Evolutionary conservation across 305 asterid genomes (phyloP).

Genomic region (Fraxinus ornus): DNA sequence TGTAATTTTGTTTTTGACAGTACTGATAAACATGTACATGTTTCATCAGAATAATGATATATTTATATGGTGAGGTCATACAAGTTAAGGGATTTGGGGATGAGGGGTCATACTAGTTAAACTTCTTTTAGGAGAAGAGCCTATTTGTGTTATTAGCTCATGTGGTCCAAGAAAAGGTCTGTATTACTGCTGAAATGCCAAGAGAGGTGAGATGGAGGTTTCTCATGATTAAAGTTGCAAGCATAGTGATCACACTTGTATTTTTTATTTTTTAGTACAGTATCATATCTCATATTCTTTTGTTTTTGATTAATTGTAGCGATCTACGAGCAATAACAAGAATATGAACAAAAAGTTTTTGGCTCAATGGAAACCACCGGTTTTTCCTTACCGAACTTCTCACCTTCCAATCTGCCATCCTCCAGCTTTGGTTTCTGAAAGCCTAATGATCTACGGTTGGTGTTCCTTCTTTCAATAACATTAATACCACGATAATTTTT

Average conservation of each 20-base stretch:
- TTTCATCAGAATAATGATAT: not conserved
- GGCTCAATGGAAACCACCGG: conserved; percentile 38
- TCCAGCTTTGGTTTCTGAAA: conserved; percentile 76
- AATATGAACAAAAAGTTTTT: conserved; percentile 37
- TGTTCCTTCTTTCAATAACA: conserved; percentile 53
- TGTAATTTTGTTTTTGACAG: not conserved
- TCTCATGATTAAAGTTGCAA: not conserved
- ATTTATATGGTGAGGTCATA: no score
- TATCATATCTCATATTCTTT: not conserved
- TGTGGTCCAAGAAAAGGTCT: not conserved
- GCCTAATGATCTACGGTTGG: conserved; percentile 46
- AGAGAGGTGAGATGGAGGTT: not conserved
- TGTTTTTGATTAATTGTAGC: conserved; percentile 19
- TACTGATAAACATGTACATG: not conserved
- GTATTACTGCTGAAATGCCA: not conserved
- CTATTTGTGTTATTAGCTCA: not conserved
- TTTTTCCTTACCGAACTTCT: conserved; percentile 28
- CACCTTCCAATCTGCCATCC: conserved; percentile 35
- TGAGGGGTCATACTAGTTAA: not conserved
- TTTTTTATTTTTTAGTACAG: not conserved
- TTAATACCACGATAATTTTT: conserved; percentile 48
- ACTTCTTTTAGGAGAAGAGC: not conserved
- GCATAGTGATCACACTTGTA: not conserved
- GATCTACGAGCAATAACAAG: conserved; percentile 35
- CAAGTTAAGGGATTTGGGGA: no score